These are phyloP conservation scores for Linnemannia zychae DNA, from an alignment of 192 early-diverging fungal species.

Conservation along the genomic window DNA sequence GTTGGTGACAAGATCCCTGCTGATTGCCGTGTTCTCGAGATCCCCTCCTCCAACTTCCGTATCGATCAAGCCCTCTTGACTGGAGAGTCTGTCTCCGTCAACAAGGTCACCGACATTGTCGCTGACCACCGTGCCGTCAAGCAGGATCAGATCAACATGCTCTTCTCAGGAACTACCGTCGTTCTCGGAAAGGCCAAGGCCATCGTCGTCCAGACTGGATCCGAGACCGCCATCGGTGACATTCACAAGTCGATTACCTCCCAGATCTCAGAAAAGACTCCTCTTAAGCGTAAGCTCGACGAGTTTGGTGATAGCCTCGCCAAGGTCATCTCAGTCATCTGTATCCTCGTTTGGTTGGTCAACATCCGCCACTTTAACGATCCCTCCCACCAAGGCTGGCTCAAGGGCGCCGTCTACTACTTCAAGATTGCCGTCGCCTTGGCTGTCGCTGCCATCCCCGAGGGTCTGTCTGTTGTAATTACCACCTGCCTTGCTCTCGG, in stretches of 20 bases:
- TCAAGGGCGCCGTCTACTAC: conserved; percentile 97
- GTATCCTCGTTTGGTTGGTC: conserved; percentile 97
- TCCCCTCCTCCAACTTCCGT: conserved; percentile 89
- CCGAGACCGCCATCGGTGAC: conserved; percentile 92
- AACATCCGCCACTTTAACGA: conserved; percentile 99
- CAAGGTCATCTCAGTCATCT: conserved; percentile 88
- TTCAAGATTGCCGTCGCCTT: conserved; percentile 99
- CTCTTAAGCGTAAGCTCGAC: conserved; percentile 94
- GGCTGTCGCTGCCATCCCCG: conserved; percentile 98
- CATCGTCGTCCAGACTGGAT: conserved; percentile 91
- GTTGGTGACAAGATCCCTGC: conserved; percentile 98
- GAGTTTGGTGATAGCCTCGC: conserved; percentile 94
- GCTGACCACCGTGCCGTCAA: conserved; percentile 83
- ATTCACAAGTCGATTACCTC: conserved; percentile 91
- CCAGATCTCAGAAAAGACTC: conserved; percentile 93
- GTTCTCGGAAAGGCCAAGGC: conserved; percentile 91
- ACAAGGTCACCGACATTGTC: conserved; percentile 79
- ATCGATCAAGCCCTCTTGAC: conserved; percentile 97
- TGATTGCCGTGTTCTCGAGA: conserved; percentile 87
- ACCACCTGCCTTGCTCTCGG: conserved; percentile 98
- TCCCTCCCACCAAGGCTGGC: conserved; percentile 88
- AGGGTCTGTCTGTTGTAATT: conserved; percentile 98
- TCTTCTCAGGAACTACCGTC: conserved; percentile 97
- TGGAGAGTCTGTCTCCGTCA: conserved; percentile 94
- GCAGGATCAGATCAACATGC: conserved; percentile 97